phyloP scores from a whole-genome alignment of 2,329 filamentous ascomycete species.

The Sclerotinia spermophila region DNA sequence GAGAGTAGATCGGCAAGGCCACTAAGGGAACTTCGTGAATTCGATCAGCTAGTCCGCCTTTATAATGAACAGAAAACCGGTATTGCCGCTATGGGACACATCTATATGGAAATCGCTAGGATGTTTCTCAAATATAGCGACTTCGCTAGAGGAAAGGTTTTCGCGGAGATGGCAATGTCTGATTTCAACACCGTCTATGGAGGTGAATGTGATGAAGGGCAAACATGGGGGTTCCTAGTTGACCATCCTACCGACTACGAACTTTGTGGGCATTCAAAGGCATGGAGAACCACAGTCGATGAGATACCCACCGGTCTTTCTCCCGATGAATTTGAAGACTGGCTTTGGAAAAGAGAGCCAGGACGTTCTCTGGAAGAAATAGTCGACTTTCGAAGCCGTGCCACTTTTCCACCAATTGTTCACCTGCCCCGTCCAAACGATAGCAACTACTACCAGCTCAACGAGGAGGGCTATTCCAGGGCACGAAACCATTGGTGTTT shows the following conservation, averaged over 20 bases:
- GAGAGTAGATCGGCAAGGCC: constrained; percentile 19
- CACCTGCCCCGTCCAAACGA: constrained; percentile 23
- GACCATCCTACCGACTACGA: constrained; percentile 25
- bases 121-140: constrained; percentile 36
- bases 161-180: constrained; percentile 28
- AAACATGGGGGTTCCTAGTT: constrained; percentile 20
- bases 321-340: constrained; percentile 25
- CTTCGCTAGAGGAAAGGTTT: constrained; percentile 35
- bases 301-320: constrained; percentile 21
- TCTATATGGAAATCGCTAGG: constrained; percentile 34
- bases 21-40: constrained; percentile 21
- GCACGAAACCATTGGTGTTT: constrained; percentile 27
- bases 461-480: constrained; percentile 13
- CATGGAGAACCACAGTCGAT: constrained; percentile 26
- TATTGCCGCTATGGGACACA: constrained; percentile 27
- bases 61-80: constrained; percentile 31
- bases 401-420: constrained; percentile 29
- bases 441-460: constrained; percentile 24
- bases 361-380: constrained; percentile 18
- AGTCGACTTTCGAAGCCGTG: constrained; percentile 21
- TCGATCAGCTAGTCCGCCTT: constrained; percentile 34
- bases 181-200: constrained; percentile 20
- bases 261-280: constrained; percentile 21
- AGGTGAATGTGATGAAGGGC: constrained; percentile 21
- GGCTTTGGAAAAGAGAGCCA: constrained; percentile 28